These are phyloP conservation scores for Tylopilus sp. DNA, from an alignment of 768 basidiomycete species.

Conservation along the genomic window DNA sequence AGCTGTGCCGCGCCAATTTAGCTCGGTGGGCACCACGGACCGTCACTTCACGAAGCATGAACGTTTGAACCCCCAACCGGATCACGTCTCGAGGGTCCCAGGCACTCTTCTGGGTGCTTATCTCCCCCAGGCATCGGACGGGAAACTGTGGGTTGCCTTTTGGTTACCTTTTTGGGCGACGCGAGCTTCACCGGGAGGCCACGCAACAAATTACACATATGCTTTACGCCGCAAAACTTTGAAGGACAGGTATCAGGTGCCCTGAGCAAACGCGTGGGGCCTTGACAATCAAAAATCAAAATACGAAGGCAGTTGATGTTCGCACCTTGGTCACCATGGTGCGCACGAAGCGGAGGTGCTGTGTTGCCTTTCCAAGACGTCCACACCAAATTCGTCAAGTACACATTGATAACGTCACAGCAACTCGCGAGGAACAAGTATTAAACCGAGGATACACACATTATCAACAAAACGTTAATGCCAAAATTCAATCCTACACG, in stretches of 20 bases:
- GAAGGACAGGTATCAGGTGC: too few species aligned
- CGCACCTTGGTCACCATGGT: conserved; percentile 1
- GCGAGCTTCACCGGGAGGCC: background rate
- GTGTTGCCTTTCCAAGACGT: background rate
- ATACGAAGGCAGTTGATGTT: background rate
- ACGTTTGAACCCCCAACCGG: conserved; percentile 4
- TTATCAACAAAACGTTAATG: background rate
- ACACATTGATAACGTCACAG: conserved; percentile 1
- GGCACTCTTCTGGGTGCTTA: conserved; percentile 2
- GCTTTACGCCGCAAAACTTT: too few species aligned
- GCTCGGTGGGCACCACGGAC: conserved; percentile 6
- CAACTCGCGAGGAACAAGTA: background rate
- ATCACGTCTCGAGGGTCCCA: conserved; percentile 6
- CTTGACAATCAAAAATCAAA: background rate
- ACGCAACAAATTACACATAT: too few species aligned
- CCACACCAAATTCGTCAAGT: background rate
- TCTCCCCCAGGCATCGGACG: conserved; percentile 11
- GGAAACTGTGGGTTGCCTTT: background rate
- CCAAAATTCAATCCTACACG: conserved; percentile 30
- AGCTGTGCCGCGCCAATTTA: conserved; percentile 4
- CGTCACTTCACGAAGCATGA: conserved; percentile 15
- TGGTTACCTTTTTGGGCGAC: background rate
- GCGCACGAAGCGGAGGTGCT: conserved; percentile 1
- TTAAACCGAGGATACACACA: conserved; percentile 9
- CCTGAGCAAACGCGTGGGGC: background rate